Percentiles rank a stretch among this genome's conserved stretches.
These are phyloP conservation scores for Lentinus brumalis DNA, from an alignment of 768 basidiomycete genomes.

Conservation along the genomic window DNA sequence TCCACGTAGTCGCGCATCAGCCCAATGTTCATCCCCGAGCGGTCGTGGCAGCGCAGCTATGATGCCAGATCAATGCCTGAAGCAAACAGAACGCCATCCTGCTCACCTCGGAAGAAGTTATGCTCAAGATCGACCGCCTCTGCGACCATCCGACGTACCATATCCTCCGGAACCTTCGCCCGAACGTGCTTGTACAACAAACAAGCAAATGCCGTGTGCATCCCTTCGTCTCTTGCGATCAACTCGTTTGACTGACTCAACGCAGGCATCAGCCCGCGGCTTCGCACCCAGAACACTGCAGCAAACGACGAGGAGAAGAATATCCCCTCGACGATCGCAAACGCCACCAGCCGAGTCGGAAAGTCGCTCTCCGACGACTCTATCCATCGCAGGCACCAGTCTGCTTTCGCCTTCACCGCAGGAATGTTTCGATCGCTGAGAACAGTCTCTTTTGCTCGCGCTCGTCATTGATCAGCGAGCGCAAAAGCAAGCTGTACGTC, in stretches of 20 bases:
- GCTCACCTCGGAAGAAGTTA: conserved; percentile 42
- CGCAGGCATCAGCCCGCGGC: conserved; percentile 57
- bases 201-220: conserved; percentile 60
- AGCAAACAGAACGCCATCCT: too few species aligned
- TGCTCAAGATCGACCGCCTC: conserved; percentile 51
- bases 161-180: conserved; percentile 32
- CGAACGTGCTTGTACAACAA: conserved; percentile 53
- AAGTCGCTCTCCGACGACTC: conserved; percentile 44
- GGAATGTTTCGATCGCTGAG: conserved; percentile 54
- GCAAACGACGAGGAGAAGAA: conserved; percentile 55
- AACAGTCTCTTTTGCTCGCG: conserved; percentile 46
- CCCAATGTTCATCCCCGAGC: conserved; percentile 15
- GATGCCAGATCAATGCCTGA: too few species aligned
- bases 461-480: conserved; percentile 52
- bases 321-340: conserved; percentile 55
- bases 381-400: conserved; percentile 58
- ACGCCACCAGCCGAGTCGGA: conserved; percentile 50
- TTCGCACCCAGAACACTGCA: conserved; percentile 57
- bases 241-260: conserved; percentile 60
- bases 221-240: conserved; percentile 57
- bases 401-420: conserved; percentile 50
- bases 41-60: too few species aligned
- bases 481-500: conserved; percentile 56
- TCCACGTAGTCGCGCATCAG: conserved; percentile 51
- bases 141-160: conserved; percentile 45